These are phyloP conservation scores for Vigna radiata DNA, from an alignment of 306 rosid species.

Conservation along the genomic window DNA sequence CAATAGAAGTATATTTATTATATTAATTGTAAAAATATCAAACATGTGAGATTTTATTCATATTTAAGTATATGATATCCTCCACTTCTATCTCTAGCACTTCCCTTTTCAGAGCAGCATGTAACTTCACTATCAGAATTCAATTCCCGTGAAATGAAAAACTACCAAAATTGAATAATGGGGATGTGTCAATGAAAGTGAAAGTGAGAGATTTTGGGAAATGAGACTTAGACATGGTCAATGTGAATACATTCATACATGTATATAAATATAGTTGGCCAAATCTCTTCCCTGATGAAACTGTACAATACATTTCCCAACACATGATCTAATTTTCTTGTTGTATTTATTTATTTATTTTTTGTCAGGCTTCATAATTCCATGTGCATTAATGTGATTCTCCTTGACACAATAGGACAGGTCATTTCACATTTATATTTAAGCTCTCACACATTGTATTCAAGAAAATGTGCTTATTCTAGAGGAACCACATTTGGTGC, in stretches of 20 bases:
- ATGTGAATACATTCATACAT: slow-evolving; percentile 15
- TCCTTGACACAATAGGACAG: slow-evolving; percentile 41
- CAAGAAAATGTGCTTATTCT: slow-evolving; percentile 46
- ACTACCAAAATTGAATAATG: slow-evolving; percentile 46
- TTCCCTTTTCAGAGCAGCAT: slow-evolving; percentile 34
- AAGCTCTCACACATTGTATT: slow-evolving; percentile 39
- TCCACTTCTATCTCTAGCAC: slow-evolving; percentile 36
- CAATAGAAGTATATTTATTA: no score
- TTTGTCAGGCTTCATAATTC: slow-evolving; percentile 37
- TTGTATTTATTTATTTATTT: not conserved
- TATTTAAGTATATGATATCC: slow-evolving; percentile 12
- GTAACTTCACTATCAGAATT: slow-evolving; percentile 58
- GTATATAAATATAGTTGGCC: not conserved
- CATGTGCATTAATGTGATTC: slow-evolving; percentile 48
- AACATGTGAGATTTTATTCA: not conserved
- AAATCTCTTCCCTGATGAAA: slow-evolving; percentile 28
- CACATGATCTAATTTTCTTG: slow-evolving; percentile 25
- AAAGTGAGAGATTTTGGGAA: slow-evolving; percentile 53
- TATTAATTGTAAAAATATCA: not conserved
- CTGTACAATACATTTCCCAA: slow-evolving; percentile 57
- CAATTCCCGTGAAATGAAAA: slow-evolving; percentile 54
- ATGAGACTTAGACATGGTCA: slow-evolving; percentile 41
- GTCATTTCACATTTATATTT: slow-evolving; percentile 49
- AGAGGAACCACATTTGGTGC: slow-evolving; percentile 45
- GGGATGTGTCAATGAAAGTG: slow-evolving; percentile 37